These are phyloP conservation scores for Apiotrichum laibachii DNA, from an alignment of 1,284 basidiomycete genomes.

Conservation along the genomic window DNA sequence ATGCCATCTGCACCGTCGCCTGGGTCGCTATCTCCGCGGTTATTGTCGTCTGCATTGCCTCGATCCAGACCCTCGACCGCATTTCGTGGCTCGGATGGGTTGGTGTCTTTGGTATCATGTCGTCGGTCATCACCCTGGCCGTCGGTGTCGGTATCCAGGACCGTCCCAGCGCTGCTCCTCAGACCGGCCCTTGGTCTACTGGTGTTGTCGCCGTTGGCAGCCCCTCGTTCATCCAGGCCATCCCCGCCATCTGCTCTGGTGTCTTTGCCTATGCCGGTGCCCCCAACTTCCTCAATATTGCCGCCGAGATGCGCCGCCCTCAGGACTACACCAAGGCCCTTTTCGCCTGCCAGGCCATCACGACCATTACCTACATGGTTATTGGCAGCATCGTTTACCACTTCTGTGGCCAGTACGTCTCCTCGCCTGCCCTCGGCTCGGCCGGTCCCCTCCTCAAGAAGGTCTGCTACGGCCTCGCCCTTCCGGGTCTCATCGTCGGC, in stretches of 20 bases:
- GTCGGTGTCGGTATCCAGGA: constrained; percentile 43
- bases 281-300: constrained; percentile 30
- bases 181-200: constrained; percentile 29
- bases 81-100: constrained; percentile 42
- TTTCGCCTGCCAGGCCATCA: constrained; percentile 27
- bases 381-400: constrained; percentile 16
- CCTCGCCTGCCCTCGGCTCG: constrained; percentile 43
- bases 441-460: constrained; percentile 48
- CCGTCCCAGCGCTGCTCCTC: constrained; percentile 42
- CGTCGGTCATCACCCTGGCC: constrained; percentile 35
- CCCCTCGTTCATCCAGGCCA: constrained; percentile 31
- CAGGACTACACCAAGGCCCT: constrained; percentile 31
- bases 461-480: constrained; percentile 40
- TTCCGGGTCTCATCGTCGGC: constrained; percentile 37
- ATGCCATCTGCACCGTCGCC: constrained; percentile 37
- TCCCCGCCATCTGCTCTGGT: constrained; percentile 33
- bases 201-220: constrained; percentile 36
- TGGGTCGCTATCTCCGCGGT: constrained; percentile 33
- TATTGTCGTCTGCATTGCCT: constrained; percentile 27
- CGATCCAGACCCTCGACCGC: constrained; percentile 35
- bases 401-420: constrained; percentile 14
- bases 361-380: constrained; percentile 24
- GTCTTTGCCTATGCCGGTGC: constrained; percentile 36
- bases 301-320: constrained; percentile 44
- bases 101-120: constrained; percentile 30